A percentile compares a stretch with the other conserved stretches of the same genome.
Evolutionary conservation across 805 yeast genomes (phyloP).

Genomic region (Ogataea trehalophila): DNA sequence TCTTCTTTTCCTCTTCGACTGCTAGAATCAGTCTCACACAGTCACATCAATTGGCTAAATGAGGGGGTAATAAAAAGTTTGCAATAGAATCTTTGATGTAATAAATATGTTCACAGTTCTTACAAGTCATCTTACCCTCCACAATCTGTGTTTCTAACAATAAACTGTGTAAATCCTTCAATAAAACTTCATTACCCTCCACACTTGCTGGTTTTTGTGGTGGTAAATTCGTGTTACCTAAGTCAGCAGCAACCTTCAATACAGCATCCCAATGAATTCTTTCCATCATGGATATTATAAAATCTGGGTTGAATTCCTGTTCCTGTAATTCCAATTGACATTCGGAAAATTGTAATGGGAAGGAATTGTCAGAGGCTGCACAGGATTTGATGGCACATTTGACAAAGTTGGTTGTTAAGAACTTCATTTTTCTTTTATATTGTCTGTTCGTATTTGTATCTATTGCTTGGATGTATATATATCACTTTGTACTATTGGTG

Average conservation of each 20-base stretch:
- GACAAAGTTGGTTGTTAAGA: slow-evolving; percentile 93
- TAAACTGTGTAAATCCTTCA: slow-evolving; percentile 72
- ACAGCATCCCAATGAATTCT: slow-evolving; percentile 89
- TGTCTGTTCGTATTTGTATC: neutral
- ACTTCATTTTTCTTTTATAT: slow-evolving; percentile 56
- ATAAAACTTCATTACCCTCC: slow-evolving; percentile 43
- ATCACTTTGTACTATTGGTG: too few relatives aligned
- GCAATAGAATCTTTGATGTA: slow-evolving; percentile 92
- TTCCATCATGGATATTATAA: slow-evolving; percentile 68
- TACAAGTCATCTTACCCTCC: slow-evolving; percentile 88
- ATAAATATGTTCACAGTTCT: slow-evolving; percentile 81
- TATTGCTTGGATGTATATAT: neutral
- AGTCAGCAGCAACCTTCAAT: slow-evolving; percentile 68
- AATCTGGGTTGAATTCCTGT: slow-evolving; percentile 78
- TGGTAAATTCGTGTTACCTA: slow-evolving; percentile 62
- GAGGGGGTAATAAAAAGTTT: slow-evolving; percentile 91
- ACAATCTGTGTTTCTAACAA: slow-evolving; percentile 80
- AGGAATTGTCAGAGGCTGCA: slow-evolving; percentile 65
- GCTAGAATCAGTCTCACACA: neutral
- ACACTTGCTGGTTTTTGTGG: slow-evolving; percentile 51
- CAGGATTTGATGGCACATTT: slow-evolving; percentile 87
- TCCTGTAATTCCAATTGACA: slow-evolving; percentile 74
- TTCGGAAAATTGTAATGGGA: slow-evolving; percentile 68
- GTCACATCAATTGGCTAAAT: slow-evolving; percentile 49
- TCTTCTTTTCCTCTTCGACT: neutral